Base-by-base conservation (phyloP, 1,139 yeast species). In the Sugiyamaella xylanicola region DNA sequence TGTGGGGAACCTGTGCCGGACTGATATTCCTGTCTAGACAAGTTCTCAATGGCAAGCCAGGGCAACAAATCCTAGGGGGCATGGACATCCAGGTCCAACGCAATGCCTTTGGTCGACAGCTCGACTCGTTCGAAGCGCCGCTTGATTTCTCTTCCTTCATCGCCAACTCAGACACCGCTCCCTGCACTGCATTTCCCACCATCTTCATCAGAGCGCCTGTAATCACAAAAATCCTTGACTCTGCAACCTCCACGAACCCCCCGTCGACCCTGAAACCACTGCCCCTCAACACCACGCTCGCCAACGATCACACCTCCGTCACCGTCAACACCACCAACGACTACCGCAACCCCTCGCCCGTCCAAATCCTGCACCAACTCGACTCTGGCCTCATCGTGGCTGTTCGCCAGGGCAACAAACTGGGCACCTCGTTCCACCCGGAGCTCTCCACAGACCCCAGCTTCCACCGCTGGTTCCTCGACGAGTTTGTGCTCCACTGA, bases 1-100 rank as follows among this genome's bases (percentile, higher is more conserved):
- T 84, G 27, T 88, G 95, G 95, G 95, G 95, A 0, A 88, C 95
- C 0, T 88, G 95, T 71, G 95, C 95, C 3, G 96, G 95, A 1
- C 74, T 88, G 62, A 87, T 88, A 56, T 77, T 87, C 62, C 73
- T 88, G 43, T 79, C 92, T 8, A 76, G 78, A 56, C 77, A 80
- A 55, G 78, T 87, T 32, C 68, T 74, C 11, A 87, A 86, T 20
- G 65, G 68, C 20, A 75, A 77, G 47, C 77, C 77, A 1, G 78
- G 81, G n/a, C 91, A 87, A 62, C 74, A 79, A 58, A 69, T 84
- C 2, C 72, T 88, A 47, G 88, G 90, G 1, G 90, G 87, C 0
- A 71, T 88, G 66, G 81, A 84, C 62, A 82, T 87, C 16, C 75
- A 77, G 44, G 90, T 87, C 20, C 77, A 78, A 48, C 74, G 95